Evolutionary conservation across 257 asterid genomes (phyloP), one percentile per base, ranked within the genome.

Genomic region (Echites panduratus): DNA sequence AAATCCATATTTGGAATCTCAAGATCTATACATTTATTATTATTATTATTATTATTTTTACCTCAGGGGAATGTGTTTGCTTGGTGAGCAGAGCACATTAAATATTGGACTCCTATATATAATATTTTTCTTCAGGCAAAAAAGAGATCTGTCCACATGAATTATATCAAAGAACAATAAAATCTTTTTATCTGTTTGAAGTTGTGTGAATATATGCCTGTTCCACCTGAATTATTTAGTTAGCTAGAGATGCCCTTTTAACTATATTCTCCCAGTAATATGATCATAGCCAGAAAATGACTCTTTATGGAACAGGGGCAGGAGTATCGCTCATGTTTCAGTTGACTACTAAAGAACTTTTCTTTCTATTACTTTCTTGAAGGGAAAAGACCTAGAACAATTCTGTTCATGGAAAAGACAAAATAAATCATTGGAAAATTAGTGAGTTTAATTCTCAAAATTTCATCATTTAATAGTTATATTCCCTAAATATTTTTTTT

Each of bases 181-280:
- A 61, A 43, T 75, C 76, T 66, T 32, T n/a, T 74, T 64, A 38
- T 64, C 48, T 64, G 47, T 63, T n/a, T 75, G 48, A 73, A 84
- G 67, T 68, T 24, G 77, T 24, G 77, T 78, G 93, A 79, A 82
- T 82, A 78, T 86, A 83, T 88, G 69, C 90, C 81, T 43, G 66
- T 73, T 72, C 70, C 68, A 38, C 58, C 68, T 24, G 38, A 68
- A 32, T 32, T 74, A 80, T 80, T 79, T 57, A 79, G 80, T 29
- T 81, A 74, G 9, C 38, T 32, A 79, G 5, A 49, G 84, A 86
- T 85, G 82, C 83, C 81, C 76, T 68, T 32, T 65, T 50, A 71
- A 67, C 72, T 45, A 75, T 82, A 84, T 87, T 85, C 89, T 82
- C 53, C 54, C 54, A n/a, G 61, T 77, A 50, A 77, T 84, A 74